Percentiles rank a stretch among this genome's conserved stretches.
Evolutionary conservation across 306 rosid species (phyloP).

Genomic region (Dryas drummondii): DNA sequence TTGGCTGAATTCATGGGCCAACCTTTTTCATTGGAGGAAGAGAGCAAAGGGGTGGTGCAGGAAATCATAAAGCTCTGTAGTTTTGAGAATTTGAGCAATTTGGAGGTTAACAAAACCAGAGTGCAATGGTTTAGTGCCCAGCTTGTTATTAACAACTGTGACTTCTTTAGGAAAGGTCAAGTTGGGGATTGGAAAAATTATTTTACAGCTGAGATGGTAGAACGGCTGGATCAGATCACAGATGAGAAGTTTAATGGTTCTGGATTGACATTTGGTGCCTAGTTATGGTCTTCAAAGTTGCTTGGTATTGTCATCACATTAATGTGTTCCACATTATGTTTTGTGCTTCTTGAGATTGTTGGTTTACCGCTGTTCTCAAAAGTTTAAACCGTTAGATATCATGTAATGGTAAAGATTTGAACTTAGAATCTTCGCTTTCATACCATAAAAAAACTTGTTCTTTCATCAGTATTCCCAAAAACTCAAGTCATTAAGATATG

Average conservation of each 20-base stretch:
- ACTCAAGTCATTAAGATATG: too few relatives aligned
- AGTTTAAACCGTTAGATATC: too few relatives aligned
- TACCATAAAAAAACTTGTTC: too few relatives aligned
- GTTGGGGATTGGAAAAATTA: not conserved
- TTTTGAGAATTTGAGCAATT: slow-evolving; percentile 36
- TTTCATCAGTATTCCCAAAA: too few relatives aligned
- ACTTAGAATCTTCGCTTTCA: too few relatives aligned
- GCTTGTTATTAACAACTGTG: not conserved
- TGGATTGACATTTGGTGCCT: not conserved
- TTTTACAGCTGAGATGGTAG: not conserved
- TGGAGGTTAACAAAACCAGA: slow-evolving; percentile 32
- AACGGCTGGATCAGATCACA: not conserved
- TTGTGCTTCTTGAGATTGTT: too few relatives aligned
- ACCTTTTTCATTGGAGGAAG: slow-evolving; percentile 38
- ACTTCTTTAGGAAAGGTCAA: not conserved
- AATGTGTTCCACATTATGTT: too few relatives aligned
- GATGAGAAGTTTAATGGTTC: slow-evolving; percentile 1
- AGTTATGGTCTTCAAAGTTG: not conserved
- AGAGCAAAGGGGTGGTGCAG: slow-evolving; percentile 27
- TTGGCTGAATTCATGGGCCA: slow-evolving; percentile 31
- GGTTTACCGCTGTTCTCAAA: not conserved
- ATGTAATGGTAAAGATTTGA: too few relatives aligned
- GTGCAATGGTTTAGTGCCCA: not conserved
- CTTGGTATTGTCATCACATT: too few relatives aligned
- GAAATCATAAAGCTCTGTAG: slow-evolving; percentile 34